These are phyloP conservation scores for Sanghuangporus baumii DNA, from an alignment of 1,284 basidiomycete genomes.

Conservation along the genomic window DNA sequence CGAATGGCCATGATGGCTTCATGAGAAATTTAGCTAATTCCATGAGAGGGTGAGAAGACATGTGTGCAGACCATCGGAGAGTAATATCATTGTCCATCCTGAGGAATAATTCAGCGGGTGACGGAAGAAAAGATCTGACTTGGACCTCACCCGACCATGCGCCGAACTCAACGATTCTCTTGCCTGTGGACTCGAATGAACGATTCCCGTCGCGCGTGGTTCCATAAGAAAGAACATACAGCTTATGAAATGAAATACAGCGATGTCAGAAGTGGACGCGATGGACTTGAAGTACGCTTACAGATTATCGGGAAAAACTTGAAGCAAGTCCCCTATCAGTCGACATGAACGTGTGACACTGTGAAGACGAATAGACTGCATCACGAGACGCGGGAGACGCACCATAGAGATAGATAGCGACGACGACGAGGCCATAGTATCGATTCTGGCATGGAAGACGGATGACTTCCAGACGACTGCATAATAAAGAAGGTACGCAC, in stretches of 20 bases:
- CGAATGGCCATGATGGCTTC: neutral
- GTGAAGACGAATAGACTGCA: neutral
- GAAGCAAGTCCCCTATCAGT: neutral
- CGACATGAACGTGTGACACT: neutral
- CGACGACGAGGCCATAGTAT: neutral
- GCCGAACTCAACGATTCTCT: neutral
- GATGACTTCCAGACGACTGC: too few species aligned
- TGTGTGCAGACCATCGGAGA: neutral
- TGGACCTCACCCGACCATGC: neutral
- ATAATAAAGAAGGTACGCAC: neutral
- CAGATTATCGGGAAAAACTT: neutral
- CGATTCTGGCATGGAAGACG: neutral
- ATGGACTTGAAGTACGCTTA: neutral
- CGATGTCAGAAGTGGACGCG: neutral
- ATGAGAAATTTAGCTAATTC: neutral
- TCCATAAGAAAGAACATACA: neutral
- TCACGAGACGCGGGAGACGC: neutral
- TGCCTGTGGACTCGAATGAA: neutral
- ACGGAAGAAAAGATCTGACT: neutral
- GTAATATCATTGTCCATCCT: slow-evolving; percentile 1
- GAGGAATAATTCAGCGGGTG: neutral
- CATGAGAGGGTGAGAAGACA: neutral
- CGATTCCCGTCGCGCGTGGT: neutral
- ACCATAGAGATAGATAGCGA: neutral
- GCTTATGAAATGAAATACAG: neutral